A percentile compares a stretch with the other conserved stretches of the same genome.
phyloP scores from a whole-genome alignment of 192 early-diverging fungal genomes.

The Coemansia sp. region DNA sequence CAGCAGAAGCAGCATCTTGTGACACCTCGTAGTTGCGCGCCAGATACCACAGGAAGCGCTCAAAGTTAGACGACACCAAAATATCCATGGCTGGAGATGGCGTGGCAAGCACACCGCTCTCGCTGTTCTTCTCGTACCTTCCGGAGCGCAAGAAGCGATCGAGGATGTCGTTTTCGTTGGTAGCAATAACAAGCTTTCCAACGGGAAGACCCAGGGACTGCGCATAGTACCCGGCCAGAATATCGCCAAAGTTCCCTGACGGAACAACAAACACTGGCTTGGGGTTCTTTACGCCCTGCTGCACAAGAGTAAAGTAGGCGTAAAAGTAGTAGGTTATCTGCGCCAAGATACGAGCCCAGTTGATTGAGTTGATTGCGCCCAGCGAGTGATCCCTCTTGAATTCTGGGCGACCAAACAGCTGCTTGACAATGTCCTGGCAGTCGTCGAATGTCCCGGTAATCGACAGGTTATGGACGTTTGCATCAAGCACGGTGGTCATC shows the following conservation, averaged over 20 bases:
- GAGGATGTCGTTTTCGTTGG: constrained; percentile 97
- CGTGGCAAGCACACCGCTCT: constrained; percentile 67
- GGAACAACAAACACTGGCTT: constrained; percentile 77
- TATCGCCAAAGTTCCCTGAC: constrained; percentile 97
- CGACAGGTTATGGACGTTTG: constrained; percentile 92
- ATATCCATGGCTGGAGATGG: constrained; percentile 98
- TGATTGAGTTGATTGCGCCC: constrained; percentile 98
- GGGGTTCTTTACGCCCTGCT: constrained; percentile 13
- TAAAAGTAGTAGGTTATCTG: constrained; percentile 97
- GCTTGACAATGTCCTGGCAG: constrained; percentile 96
- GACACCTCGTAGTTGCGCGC: constrained; percentile 60
- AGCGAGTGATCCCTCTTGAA: constrained; percentile 79
- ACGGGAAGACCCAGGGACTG: constrained; percentile 89
- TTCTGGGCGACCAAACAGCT: constrained; percentile 73
- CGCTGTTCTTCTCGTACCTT: constrained; percentile 75
- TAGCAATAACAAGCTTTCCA: constrained; percentile 81
- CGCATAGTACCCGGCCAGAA: constrained; percentile 92
- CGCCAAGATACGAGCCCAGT: constrained; percentile 96
- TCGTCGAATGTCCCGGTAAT: constrained; percentile 96
- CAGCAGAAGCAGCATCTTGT: constrained; percentile 17
- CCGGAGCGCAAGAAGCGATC: constrained; percentile 88
- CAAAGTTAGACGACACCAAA: constrained; percentile 94
- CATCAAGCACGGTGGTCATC: constrained; percentile 95
- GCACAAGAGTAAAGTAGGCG: constrained; percentile 75
- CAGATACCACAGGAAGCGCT: constrained; percentile 93